Evolutionary conservation across 352 stramenopile genomes (phyloP).

Genomic region (Phytopythium helicoides): DNA sequence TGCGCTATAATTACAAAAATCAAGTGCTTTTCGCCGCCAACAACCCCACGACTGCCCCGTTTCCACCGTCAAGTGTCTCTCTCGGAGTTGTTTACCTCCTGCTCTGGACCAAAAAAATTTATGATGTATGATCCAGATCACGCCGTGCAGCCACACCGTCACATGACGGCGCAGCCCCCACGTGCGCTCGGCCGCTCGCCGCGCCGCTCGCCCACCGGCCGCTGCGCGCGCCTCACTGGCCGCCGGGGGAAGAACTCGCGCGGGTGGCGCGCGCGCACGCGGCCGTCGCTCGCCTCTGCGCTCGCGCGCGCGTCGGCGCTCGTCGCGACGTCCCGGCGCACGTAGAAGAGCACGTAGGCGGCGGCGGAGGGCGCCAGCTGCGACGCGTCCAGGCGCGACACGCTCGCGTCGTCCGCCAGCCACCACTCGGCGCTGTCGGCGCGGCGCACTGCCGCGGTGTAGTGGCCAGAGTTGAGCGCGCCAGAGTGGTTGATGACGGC

Average conservation of each 20-base stretch:
- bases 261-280: not conserved
- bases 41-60: too few species aligned
- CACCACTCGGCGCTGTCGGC: constrained; percentile 73
- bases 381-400: constrained; percentile 14
- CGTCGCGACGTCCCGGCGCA: constrained; percentile 44
- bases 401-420: constrained; percentile 91
- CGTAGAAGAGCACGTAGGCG: constrained; percentile 77
- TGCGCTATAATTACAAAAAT: too few species aligned
- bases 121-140: constrained; percentile 1
- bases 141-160: not conserved
- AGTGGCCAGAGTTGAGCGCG: constrained; percentile 90
- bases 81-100: too few species aligned
- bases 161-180: constrained; percentile 4
- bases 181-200: not conserved
- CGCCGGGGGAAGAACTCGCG: constrained; percentile 39
- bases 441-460: constrained; percentile 67
- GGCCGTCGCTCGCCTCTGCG: not conserved
- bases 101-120: too few species aligned
- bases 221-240: not conserved
- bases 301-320: constrained; percentile 12
- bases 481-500: constrained; percentile 95
- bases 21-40: too few species aligned
- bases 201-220: not conserved
- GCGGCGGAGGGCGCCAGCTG: constrained; percentile 39
- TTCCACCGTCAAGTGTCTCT: too few species aligned